These are phyloP conservation scores for Pezicula rhizophila DNA, from an alignment of 2,329 filamentous ascomycete genomes.

Conservation along the genomic window DNA sequence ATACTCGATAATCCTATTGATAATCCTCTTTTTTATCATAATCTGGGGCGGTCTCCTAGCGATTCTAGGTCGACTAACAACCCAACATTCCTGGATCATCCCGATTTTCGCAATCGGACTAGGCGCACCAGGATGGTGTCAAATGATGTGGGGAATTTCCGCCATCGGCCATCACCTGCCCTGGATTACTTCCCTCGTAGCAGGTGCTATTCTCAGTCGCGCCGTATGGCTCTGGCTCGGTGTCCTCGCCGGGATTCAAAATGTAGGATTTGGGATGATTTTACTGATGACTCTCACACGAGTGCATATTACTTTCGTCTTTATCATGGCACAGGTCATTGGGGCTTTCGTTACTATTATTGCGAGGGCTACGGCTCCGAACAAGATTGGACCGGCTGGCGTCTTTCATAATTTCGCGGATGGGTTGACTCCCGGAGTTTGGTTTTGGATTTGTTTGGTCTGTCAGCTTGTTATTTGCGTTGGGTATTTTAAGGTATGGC, in stretches of 20 bases:
- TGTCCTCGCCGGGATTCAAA: constrained; percentile 56
- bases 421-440: constrained; percentile 40
- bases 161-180: constrained; percentile 54
- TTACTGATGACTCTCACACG: constrained; percentile 57
- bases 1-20: constrained; percentile 52
- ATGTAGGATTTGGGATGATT: constrained; percentile 61
- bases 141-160: constrained; percentile 59
- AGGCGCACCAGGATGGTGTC: constrained; percentile 59
- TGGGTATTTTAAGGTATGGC: constrained; percentile 37
- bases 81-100: constrained; percentile 57
- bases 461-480: constrained; percentile 52
- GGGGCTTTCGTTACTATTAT: constrained; percentile 58
- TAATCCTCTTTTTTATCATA: constrained; percentile 44
- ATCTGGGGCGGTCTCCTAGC: constrained; percentile 49
- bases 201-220: constrained; percentile 48
- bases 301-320: constrained; percentile 55
- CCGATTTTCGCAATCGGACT: constrained; percentile 61
- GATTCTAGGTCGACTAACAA: constrained; percentile 46
- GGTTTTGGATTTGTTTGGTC: constrained; percentile 54
- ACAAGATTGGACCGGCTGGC: constrained; percentile 51
- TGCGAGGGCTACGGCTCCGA: constrained; percentile 52
- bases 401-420: constrained; percentile 56
- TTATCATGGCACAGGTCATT: constrained; percentile 53
- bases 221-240: constrained; percentile 61
- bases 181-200: constrained; percentile 42